These are phyloP conservation scores for Bothriochloa decipiens DNA, from an alignment of 176 grass and related monocot genomes.

Conservation along the genomic window DNA sequence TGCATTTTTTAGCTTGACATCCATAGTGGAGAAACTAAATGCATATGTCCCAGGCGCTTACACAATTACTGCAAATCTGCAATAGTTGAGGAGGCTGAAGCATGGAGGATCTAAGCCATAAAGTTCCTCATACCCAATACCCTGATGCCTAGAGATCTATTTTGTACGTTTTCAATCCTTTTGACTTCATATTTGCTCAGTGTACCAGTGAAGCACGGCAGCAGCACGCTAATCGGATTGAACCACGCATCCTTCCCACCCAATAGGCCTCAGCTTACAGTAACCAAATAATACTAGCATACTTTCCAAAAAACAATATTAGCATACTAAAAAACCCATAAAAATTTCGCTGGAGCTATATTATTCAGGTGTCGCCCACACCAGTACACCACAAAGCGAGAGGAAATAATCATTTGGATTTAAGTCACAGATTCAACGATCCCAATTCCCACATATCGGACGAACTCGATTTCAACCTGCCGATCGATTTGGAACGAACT, in stretches of 20 bases:
- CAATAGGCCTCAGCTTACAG: neutral
- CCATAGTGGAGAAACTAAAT: neutral
- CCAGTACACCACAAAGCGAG: neutral
- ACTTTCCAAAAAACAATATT: neutral
- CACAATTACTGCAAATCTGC: neutral
- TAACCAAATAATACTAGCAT: neutral
- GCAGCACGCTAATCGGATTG: neutral
- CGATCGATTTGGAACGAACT: too few species aligned
- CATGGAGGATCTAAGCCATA: neutral
- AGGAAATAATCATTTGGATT: neutral
- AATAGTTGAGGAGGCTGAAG: neutral
- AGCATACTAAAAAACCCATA: neutral
- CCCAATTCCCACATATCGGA: neutral
- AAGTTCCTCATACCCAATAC: neutral
- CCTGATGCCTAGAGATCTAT: too few species aligned
- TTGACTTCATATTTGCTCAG: slow-evolving; percentile 13
- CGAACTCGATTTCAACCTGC: neutral
- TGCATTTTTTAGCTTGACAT: neutral
- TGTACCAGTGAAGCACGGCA: neutral
- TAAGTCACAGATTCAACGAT: neutral
- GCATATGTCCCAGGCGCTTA: neutral
- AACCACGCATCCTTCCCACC: slow-evolving; percentile 4
- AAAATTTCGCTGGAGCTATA: neutral
- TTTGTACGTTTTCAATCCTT: slow-evolving; percentile 1
- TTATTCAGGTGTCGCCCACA: neutral